A percentile compares a stretch with the other conserved stretches of the same genome.
Conservation (phyloP, 805 yeast genomes). For the Lachancea sp. region DNA sequence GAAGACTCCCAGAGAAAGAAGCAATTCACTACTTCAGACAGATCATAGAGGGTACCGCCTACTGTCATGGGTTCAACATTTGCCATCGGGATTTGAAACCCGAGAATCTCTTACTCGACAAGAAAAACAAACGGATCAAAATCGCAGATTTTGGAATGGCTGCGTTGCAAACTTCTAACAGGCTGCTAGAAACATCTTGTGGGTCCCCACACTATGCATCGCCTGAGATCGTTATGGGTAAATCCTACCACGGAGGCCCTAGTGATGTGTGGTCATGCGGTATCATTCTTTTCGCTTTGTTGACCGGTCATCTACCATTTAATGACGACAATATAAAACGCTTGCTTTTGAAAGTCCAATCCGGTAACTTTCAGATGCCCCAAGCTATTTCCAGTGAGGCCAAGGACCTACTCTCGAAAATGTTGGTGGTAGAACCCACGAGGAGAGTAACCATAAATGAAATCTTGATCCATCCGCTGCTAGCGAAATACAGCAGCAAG, state of each 20-base stretch:
- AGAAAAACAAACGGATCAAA: constrained; percentile 55
- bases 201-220: constrained; percentile 89
- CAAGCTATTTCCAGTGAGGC: constrained; percentile 56
- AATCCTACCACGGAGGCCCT: constrained; percentile 74
- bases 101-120: constrained; percentile 66
- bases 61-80: constrained; percentile 74
- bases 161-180: constrained; percentile 66
- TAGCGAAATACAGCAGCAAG: constrained; percentile 50
- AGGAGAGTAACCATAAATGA: constrained; percentile 63
- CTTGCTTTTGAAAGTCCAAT: constrained; percentile 65
- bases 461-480: constrained; percentile 70
- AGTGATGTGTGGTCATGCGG: constrained; percentile 90
- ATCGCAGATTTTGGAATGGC: constrained; percentile 91
- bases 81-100: constrained; percentile 81
- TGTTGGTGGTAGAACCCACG: constrained; percentile 65
- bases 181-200: constrained; percentile 70
- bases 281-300: constrained; percentile 67
- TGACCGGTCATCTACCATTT: constrained; percentile 78
- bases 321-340: constrained; percentile 76
- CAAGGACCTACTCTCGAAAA: constrained; percentile 53
- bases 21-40: constrained; percentile 75
- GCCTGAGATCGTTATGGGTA: constrained; percentile 77
- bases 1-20: constrained; percentile 63
- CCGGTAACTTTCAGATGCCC: constrained; percentile 72
- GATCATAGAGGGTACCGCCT: constrained; percentile 70